Evolutionary conservation across 768 basidiomycete genomes (phyloP), one percentile per base, ranked within the genome.

Genomic region (Mycena indigotica): DNA sequence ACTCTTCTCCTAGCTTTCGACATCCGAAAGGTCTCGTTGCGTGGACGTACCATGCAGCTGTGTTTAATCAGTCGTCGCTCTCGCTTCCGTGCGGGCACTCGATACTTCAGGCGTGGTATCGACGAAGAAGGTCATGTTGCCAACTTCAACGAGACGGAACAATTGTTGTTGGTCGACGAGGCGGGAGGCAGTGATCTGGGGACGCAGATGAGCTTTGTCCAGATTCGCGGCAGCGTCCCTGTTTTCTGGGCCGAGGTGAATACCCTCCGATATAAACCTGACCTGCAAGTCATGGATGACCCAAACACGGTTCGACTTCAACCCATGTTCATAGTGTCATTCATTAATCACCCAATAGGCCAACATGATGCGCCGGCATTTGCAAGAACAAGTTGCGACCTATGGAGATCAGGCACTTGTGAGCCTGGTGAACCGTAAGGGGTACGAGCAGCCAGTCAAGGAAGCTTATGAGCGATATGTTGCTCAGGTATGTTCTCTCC

Each of bases 111-210:
- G 19, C 87, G 97, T 46, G 97, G 97, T 4, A 81, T 99, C 64
- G 95, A 98, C 70, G 77, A 84, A 19, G 78, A 89, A 8, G 97
- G 95, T 2, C 84, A 98, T 69, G 91, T 92, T 39, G 93, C 95
- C 56, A 99, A 99, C 73, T 98, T 93, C 75, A 97, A 98, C 70
- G 97, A 99, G 73, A 96, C 97, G 5, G 97, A 99, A 69, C 97
- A 98, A 70, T 78, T 99, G 57, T 76, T 96, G 25, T 78, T 96
- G 16, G 80, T 95, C 13, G 71, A 73, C 24, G 71, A 72, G 38
- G 72, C 72, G 17, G 67, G 70, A 49, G 65, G 72, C 17, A 83
- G 82, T 52, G 81, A 81, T 10, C 82, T 78, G 54, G 81, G 78
- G 2, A 76, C 79, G 15, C 84, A 86, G 70, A 74, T 95, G 64